Percentiles rank a stretch among this genome's conserved stretches.
phyloP scores from a whole-genome alignment of 805 yeast species.

The Metschnikowia henanensis region DNA sequence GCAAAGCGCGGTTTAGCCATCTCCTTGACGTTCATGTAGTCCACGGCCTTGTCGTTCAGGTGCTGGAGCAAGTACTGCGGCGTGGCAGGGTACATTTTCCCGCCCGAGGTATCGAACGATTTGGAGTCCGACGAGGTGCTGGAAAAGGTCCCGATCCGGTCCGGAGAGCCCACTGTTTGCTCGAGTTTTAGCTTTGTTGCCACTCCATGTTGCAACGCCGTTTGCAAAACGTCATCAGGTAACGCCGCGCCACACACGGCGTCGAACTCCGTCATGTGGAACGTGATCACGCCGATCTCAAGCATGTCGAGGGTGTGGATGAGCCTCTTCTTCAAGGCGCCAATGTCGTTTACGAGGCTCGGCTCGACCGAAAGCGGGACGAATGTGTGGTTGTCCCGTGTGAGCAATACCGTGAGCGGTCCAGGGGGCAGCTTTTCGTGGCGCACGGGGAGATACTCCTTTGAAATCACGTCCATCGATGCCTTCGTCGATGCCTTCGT shows the following conservation, averaged over 20 bases:
- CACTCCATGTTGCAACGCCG: slow-evolving; percentile 31
- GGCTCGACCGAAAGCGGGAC: slow-evolving; percentile 42
- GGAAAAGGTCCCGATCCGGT: slow-evolving; percentile 36
- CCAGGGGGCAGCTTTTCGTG: slow-evolving; percentile 18
- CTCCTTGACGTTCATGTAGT: slow-evolving; percentile 60
- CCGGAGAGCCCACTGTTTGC: slow-evolving; percentile 35
- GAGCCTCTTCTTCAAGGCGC: slow-evolving; percentile 40
- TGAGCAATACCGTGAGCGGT: slow-evolving; percentile 46
- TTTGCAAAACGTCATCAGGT: slow-evolving; percentile 47
- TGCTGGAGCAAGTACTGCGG: slow-evolving; percentile 64
- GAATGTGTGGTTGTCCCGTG: slow-evolving; percentile 62
- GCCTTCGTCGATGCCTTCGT: neutral
- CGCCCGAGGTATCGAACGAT: slow-evolving; percentile 50
- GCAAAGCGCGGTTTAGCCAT: neutral
- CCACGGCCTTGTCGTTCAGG: slow-evolving; percentile 40
- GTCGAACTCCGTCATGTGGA: slow-evolving; percentile 71
- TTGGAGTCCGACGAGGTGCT: slow-evolving; percentile 56
- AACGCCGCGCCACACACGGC: slow-evolving; percentile 56
- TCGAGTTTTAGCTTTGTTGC: slow-evolving; percentile 36
- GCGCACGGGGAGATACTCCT: slow-evolving; percentile 13
- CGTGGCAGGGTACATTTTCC: slow-evolving; percentile 56
- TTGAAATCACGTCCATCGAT: slow-evolving; percentile 9
- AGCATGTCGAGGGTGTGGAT: slow-evolving; percentile 38
- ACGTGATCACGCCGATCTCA: slow-evolving; percentile 31
- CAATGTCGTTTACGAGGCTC: slow-evolving; percentile 20